Base-by-base conservation (phyloP, 2,329 filamentous ascomycete genomes). In the Fusarium palustre region DNA sequence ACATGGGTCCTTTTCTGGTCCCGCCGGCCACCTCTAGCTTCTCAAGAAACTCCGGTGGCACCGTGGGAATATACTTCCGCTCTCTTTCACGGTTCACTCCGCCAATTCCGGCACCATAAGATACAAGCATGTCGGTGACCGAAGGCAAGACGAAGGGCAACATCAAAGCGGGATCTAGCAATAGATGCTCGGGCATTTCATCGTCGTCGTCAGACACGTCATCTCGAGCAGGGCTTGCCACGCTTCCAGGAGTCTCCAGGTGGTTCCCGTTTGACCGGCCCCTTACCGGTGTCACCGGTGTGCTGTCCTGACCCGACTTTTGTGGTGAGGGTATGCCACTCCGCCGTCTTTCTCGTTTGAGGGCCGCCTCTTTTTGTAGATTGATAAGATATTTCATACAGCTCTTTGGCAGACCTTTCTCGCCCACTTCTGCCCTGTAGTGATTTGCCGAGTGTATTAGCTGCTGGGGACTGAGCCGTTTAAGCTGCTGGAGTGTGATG, bases 51-150 rank as follows among this genome's bases (percentile, higher is more conserved):
- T 99, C 96, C 0, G 94, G 91, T 20, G 96, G 95, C 55, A 99
- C 92, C 0, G 93, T 97, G 3, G 96, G 96, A 46, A 97, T 97
- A 78, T 99, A 99, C 81, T 97, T 97, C 70, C 93, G 87, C 79
- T 97, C 96, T 59, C 94, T 87, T 80, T 98, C 96, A 66, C 92
- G 87, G 81, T 99, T 97, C 47, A 96, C 84, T 0, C 96, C 96
- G 7, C 96, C 96, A 75, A 98, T 96, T 1, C 96, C 96, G 15
- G 96, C 94, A 1, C 96, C 96, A 75, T 97, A 99, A 70, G 91
- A 95, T 48, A 99, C 89, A 48, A 98, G 86, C 96, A 99, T 99
- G 79, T 99, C 96, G 28, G 94, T 98, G 59, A 93, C 96, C 2
- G 95, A 97, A 2, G 96, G 96, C 30, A 99, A 84, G n/a, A 92